Evolutionary conservation across 768 basidiomycete species (phyloP).

Genomic region (Crucibulum laeve): DNA sequence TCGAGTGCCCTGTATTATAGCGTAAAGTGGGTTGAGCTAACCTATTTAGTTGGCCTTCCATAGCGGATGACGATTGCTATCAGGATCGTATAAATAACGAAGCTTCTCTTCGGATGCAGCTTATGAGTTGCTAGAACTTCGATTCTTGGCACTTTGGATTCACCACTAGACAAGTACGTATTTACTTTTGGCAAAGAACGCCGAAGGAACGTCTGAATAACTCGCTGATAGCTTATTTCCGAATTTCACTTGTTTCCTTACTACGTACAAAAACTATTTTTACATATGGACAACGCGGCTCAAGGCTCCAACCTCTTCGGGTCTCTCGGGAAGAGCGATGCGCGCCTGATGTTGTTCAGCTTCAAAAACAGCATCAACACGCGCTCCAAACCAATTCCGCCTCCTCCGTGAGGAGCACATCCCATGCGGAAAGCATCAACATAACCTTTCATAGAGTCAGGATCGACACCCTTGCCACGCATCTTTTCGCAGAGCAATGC

Average conservation of each 20-base stretch:
- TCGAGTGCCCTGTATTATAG: conserved; percentile 10
- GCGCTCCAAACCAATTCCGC: conserved; percentile 92
- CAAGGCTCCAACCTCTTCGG: conserved; percentile 87
- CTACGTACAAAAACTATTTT: too few relatives aligned
- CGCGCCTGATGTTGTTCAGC: conserved; percentile 91
- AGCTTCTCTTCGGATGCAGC: conserved; percentile 27
- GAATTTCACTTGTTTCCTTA: too few relatives aligned
- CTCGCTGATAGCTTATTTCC: too few relatives aligned
- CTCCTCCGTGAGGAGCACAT: conserved; percentile 94
- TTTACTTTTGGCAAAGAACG: conserved; percentile 3
- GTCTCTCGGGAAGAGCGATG: conserved; percentile 94
- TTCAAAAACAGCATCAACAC: conserved; percentile 98
- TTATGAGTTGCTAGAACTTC: conserved; percentile 8
- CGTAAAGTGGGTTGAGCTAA: conserved; percentile 15
- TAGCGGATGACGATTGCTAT: conserved; percentile 24
- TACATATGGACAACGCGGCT: conserved; percentile 2
- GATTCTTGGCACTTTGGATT: conserved; percentile 17
- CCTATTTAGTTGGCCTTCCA: conserved; percentile 19
- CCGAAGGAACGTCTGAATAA: too few relatives aligned
- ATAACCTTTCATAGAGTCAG: conserved; percentile 88
- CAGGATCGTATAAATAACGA: conserved; percentile 15
- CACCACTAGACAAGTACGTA: conserved; percentile 2
- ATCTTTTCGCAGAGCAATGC: conserved; percentile 78
- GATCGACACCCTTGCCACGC: conserved; percentile 84
- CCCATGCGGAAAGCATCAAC: conserved; percentile 93